Percentiles rank a stretch among this genome's conserved stretches.
Conservation (phyloP, 225 moss, liverwort and hornwort genomes). For the Climacium dendroides region DNA sequence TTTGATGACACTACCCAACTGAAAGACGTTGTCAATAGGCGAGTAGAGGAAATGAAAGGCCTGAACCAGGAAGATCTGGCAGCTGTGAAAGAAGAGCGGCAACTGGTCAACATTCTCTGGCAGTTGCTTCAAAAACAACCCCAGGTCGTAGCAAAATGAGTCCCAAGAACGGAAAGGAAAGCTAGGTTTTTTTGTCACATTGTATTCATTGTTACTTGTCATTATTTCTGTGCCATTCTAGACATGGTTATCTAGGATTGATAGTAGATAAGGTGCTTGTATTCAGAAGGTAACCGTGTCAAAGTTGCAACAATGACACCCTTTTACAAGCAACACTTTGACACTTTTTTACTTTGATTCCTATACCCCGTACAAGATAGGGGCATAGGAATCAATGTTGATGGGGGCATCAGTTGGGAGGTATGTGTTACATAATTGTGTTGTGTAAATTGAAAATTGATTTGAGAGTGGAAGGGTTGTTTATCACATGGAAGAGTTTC, state of each 20-base stretch:
- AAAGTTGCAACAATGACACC: not conserved
- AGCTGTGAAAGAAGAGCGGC: conserved; percentile 64
- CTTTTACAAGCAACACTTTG: not conserved
- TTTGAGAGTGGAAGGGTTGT: not conserved
- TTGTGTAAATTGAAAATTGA: not conserved
- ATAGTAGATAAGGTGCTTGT: not conserved
- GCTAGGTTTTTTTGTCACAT: not conserved
- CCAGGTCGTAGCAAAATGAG: not conserved
- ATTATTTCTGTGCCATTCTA: not conserved
- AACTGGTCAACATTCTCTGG: conserved; percentile 57
- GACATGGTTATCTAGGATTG: not conserved
- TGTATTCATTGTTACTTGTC: not conserved
- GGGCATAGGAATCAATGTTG: not conserved
- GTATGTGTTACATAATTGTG: not conserved
- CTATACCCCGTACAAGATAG: not conserved
- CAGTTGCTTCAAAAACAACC: conserved; percentile 37
- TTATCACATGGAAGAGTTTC: not conserved
- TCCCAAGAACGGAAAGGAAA: not conserved
- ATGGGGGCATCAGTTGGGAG: not conserved
- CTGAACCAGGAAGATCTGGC: conserved; percentile 51
- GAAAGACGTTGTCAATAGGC: conserved; percentile 29
- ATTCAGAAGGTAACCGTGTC: not conserved
- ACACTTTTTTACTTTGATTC: no score
- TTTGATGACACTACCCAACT: conserved; percentile 38
- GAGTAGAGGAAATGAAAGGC: conserved; percentile 52